These are phyloP conservation scores for Musa balbisiana DNA, from an alignment of 202 grass and related monocot species.

Conservation along the genomic window DNA sequence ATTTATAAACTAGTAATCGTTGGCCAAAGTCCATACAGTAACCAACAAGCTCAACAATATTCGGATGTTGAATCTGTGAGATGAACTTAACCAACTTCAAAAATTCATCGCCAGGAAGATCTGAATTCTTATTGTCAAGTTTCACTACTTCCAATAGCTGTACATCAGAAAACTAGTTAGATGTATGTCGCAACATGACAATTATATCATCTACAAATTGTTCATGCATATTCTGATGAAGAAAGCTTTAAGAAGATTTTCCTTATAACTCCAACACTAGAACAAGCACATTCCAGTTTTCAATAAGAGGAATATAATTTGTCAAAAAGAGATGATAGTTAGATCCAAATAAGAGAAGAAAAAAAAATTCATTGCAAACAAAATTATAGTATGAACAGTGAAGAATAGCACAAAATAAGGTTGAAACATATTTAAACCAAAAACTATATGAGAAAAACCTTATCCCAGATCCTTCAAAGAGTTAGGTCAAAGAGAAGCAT, in stretches of 20 bases:
- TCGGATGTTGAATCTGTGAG: conserved; percentile 59
- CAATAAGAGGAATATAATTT: too few species aligned
- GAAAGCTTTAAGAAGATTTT: not conserved
- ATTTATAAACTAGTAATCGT: conserved; percentile 66
- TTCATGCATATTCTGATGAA: not conserved
- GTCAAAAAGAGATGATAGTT: too few species aligned
- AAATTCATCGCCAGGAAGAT: conserved; percentile 64
- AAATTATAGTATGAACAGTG: too few species aligned
- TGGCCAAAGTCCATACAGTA: conserved; percentile 90
- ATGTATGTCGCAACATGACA: conserved; percentile 7
- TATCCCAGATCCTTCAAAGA: too few species aligned
- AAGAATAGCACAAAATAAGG: too few species aligned
- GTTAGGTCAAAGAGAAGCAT: too few species aligned
- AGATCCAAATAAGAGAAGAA: too few species aligned
- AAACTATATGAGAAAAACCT: too few species aligned
- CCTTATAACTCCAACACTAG: too few species aligned
- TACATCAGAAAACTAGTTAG: conserved; percentile 23
- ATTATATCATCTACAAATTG: not conserved
- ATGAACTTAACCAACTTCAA: conserved; percentile 42
- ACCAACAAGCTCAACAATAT: conserved; percentile 71
- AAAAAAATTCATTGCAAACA: too few species aligned
- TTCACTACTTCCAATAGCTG: conserved; percentile 85
- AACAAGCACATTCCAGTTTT: too few species aligned
- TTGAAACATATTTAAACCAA: too few species aligned
- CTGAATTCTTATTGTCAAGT: conserved; percentile 62